phyloP scores from a whole-genome alignment of 306 rosid genomes.

The Abrus pulchellus region DNA sequence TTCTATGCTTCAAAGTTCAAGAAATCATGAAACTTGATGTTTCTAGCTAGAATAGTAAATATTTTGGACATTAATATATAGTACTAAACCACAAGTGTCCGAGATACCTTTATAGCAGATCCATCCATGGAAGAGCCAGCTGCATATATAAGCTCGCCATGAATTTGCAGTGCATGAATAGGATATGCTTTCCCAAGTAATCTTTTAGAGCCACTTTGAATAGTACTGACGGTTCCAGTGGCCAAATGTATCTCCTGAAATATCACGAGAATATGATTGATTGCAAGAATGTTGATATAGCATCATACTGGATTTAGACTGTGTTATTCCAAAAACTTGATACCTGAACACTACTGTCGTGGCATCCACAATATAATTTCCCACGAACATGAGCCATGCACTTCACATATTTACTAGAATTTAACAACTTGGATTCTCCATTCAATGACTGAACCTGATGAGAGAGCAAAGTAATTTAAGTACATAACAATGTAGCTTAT shows the following conservation, averaged over 20 bases:
- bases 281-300: constrained; percentile 37
- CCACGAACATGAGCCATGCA: constrained; percentile 72
- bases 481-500: constrained; percentile 22
- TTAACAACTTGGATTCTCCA: constrained; percentile 71
- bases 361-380: constrained; percentile 88
- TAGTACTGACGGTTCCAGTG: constrained; percentile 65
- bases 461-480: constrained; percentile 35
- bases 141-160: constrained; percentile 70
- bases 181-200: constrained; percentile 83
- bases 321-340: constrained; percentile 13
- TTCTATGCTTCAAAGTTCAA: constrained; percentile 20
- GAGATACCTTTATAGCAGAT: constrained; percentile 78
- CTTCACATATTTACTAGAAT: constrained; percentile 74
- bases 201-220: constrained; percentile 79
- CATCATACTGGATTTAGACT: constrained; percentile 23
- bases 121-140: constrained; percentile 81
- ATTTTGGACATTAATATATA: neutral
- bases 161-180: constrained; percentile 71
- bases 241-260: constrained; percentile 85
- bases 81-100: neutral
- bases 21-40: constrained; percentile 22
- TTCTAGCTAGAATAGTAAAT: constrained; percentile 12
- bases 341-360: constrained; percentile 90
- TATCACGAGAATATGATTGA: constrained; percentile 35
- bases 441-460: constrained; percentile 71